These are phyloP conservation scores for Phytophthora pseudosyringae DNA, from an alignment of 352 stramenopile genomes.

Conservation along the genomic window DNA sequence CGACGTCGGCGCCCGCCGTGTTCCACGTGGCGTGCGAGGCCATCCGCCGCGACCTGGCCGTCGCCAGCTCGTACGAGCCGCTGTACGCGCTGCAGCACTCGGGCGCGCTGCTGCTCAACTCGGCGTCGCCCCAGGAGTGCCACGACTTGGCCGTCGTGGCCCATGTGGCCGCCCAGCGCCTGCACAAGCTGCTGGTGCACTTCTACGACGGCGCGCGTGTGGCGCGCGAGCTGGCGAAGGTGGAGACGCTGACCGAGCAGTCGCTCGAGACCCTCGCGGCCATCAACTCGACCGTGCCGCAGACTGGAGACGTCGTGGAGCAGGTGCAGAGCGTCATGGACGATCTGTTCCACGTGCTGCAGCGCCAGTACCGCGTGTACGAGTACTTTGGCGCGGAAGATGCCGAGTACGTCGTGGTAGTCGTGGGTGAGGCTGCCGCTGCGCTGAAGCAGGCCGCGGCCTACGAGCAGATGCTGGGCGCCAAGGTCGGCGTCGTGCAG, in stretches of 20 bases:
- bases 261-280: slow-evolving; percentile 59
- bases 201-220: slow-evolving; percentile 85
- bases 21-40: slow-evolving; percentile 73
- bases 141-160: slow-evolving; percentile 83
- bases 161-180: slow-evolving; percentile 67
- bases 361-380: slow-evolving; percentile 84
- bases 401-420: slow-evolving; percentile 74
- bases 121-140: slow-evolving; percentile 70
- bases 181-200: slow-evolving; percentile 74
- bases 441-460: slow-evolving; percentile 68
- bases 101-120: slow-evolving; percentile 76
- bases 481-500: slow-evolving; percentile 79
- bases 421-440: slow-evolving; percentile 66
- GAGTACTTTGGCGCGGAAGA: slow-evolving; percentile 79
- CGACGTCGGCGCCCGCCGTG: slow-evolving; percentile 41
- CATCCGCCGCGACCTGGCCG: slow-evolving; percentile 58
- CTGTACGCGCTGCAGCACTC: slow-evolving; percentile 76
- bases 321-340: slow-evolving; percentile 81
- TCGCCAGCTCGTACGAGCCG: slow-evolving; percentile 67
- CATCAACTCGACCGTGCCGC: slow-evolving; percentile 15
- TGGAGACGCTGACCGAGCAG: slow-evolving; percentile 57
- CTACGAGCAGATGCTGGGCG: slow-evolving; percentile 79
- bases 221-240: slow-evolving; percentile 63
- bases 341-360: slow-evolving; percentile 72
- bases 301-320: slow-evolving; percentile 50